phyloP scores from a whole-genome alignment of 2,329 filamentous ascomycete genomes.

The Talaromyces sp. region DNA sequence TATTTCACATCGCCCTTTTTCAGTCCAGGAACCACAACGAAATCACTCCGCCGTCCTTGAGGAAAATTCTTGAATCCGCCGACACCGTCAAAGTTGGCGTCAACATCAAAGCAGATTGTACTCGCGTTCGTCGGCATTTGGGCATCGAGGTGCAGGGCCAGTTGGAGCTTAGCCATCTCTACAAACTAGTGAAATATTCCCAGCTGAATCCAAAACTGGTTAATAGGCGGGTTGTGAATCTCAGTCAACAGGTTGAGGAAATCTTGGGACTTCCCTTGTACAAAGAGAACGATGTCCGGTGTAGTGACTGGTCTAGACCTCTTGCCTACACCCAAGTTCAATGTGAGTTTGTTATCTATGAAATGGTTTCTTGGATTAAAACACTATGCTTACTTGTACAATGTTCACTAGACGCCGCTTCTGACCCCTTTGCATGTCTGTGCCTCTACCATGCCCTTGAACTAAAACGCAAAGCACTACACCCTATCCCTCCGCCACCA shows the following conservation, averaged over 20 bases:
- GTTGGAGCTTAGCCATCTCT: constrained; percentile 78
- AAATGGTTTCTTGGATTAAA: background rate
- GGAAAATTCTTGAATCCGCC: constrained; percentile 66
- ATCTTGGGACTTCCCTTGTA: constrained; percentile 68
- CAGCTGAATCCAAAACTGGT: constrained; percentile 51
- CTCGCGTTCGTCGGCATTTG: constrained; percentile 63
- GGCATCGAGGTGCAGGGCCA: constrained; percentile 61
- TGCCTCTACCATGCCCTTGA: constrained; percentile 72
- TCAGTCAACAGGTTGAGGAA: constrained; percentile 67
- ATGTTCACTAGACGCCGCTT: constrained; percentile 60
- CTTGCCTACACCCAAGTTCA: constrained; percentile 62
- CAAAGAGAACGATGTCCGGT: constrained; percentile 67
- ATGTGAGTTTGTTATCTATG: constrained; percentile 51
- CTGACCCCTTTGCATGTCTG: constrained; percentile 75
- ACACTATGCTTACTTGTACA: background rate
- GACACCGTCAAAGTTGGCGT: constrained; percentile 73
- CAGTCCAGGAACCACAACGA: constrained; percentile 42
- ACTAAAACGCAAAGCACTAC: constrained; percentile 58
- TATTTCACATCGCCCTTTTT: constrained; percentile 75
- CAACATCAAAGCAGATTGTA: constrained; percentile 65
- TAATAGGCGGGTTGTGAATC: constrained; percentile 61
- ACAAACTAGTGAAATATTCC: constrained; percentile 69
- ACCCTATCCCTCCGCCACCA: constrained; percentile 68
- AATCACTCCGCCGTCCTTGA: constrained; percentile 67
- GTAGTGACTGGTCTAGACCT: constrained; percentile 66